Evolutionary conservation across 2,329 filamentous ascomycete species (phyloP).

Genomic region (Fusarium burgessii): DNA sequence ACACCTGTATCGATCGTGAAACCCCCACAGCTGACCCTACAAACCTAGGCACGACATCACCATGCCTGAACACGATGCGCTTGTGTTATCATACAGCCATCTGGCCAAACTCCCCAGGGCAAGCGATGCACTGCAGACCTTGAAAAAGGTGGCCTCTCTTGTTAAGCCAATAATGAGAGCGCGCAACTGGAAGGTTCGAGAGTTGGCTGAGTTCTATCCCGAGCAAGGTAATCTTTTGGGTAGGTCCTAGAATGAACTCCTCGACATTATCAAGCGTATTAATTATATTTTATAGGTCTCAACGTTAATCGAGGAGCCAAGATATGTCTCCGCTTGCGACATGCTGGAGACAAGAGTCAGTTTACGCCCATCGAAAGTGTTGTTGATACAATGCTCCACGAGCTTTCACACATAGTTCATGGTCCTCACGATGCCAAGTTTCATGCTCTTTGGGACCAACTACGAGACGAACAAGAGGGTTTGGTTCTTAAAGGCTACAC

Average conservation of each 20-base stretch:
- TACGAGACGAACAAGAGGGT: slow-evolving; percentile 85
- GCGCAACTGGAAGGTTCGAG: slow-evolving; percentile 80
- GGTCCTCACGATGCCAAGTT: slow-evolving; percentile 88
- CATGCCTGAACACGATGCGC: slow-evolving; percentile 53
- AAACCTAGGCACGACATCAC: slow-evolving; percentile 11
- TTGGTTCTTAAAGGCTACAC: slow-evolving; percentile 86
- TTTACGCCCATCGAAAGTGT: slow-evolving; percentile 86
- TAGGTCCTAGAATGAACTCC: slow-evolving; percentile 60
- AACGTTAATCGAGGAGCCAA: slow-evolving; percentile 82
- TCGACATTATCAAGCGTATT: not conserved
- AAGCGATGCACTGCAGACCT: slow-evolving; percentile 66
- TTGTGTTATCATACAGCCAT: slow-evolving; percentile 63
- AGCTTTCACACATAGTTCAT: slow-evolving; percentile 88
- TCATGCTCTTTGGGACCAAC: slow-evolving; percentile 87
- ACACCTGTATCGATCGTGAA: slow-evolving; percentile 11
- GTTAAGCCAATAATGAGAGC: slow-evolving; percentile 97
- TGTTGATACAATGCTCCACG: slow-evolving; percentile 92
- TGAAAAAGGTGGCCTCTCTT: slow-evolving; percentile 85
- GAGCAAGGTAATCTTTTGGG: slow-evolving; percentile 79
- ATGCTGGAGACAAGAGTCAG: slow-evolving; percentile 77
- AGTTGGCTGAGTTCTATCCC: slow-evolving; percentile 88
- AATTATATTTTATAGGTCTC: slow-evolving; percentile 63
- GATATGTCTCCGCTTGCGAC: slow-evolving; percentile 85
- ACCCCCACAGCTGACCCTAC: slow-evolving; percentile 7
- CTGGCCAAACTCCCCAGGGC: slow-evolving; percentile 60